Conservation (phyloP, 2,329 filamentous ascomycete species). For the Ceratocystiopsis minuta region DNA sequence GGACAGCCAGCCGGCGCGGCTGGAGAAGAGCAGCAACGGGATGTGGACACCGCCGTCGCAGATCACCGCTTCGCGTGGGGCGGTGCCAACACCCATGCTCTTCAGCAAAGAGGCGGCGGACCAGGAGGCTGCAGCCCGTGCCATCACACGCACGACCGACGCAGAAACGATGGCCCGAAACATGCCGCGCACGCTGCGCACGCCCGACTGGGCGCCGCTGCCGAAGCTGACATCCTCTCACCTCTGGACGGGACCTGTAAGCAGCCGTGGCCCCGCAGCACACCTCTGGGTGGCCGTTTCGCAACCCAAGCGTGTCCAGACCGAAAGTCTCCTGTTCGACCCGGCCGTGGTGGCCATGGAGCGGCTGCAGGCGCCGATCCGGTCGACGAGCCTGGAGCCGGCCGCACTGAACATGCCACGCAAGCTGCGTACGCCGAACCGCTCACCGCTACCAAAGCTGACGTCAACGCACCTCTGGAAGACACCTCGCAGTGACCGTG, state of each 20-base stretch:
- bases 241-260: neutral
- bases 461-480: too few species aligned
- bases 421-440: too few species aligned
- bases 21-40: neutral
- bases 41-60: slow-evolving; percentile 1
- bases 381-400: neutral
- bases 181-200: neutral
- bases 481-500: too few species aligned
- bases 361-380: neutral
- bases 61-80: too few species aligned
- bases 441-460: neutral
- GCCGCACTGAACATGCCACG: neutral
- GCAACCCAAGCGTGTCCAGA: too few species aligned
- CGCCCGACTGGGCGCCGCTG: too few species aligned
- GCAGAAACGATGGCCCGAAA: neutral
- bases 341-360: neutral
- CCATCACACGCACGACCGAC: neutral
- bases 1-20: neutral
- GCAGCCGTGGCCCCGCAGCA: neutral
- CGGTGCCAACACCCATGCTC: too few species aligned
- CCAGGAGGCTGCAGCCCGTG: too few species aligned
- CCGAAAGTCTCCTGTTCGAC: neutral
- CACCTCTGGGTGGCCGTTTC: neutral
- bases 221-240: neutral
- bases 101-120: too few species aligned